Conservation (phyloP, 2,329 filamentous ascomycete species). For the Fusarium sp. region DNA sequence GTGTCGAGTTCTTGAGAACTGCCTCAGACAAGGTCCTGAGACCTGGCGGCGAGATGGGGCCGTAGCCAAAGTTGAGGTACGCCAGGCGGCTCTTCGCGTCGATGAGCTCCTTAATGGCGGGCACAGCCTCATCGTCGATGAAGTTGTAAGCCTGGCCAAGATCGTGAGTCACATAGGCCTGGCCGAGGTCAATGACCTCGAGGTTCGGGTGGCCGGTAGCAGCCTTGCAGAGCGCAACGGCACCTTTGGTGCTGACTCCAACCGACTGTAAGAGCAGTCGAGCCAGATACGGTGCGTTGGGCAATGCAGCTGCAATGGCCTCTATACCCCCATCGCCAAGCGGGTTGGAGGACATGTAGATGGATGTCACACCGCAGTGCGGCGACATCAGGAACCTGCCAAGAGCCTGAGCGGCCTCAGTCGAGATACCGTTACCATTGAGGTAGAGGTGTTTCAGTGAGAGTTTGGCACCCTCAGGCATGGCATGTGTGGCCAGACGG, state of each 20-base stretch:
- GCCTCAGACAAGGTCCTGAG: conserved; percentile 44
- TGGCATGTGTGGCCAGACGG: conserved; percentile 46
- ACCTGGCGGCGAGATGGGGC: conserved; percentile 44
- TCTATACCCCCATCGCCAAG: conserved; percentile 47
- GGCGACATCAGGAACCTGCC: conserved; percentile 47
- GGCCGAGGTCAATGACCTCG: conserved; percentile 54
- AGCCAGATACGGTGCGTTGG: conserved; percentile 46
- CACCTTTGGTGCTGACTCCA: conserved; percentile 53
- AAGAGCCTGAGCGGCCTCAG: conserved; percentile 44
- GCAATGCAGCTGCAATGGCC: conserved; percentile 46
- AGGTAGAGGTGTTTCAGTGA: conserved; percentile 50
- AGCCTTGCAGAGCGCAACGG: conserved; percentile 50
- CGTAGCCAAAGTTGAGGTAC: conserved; percentile 55
- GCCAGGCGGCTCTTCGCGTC: conserved; percentile 45
- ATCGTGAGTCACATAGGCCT: conserved; percentile 57
- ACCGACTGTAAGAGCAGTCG: conserved; percentile 54
- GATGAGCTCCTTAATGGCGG: conserved; percentile 49
- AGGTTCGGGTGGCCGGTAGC: conserved; percentile 49
- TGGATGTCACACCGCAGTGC: conserved; percentile 47
- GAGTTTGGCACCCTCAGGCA: conserved; percentile 42
- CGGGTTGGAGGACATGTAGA: conserved; percentile 52
- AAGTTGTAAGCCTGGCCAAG: conserved; percentile 57
- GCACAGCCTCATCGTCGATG: conserved; percentile 51
- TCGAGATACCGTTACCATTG: conserved; percentile 49
- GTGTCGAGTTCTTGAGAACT: conserved; percentile 43